Evolutionary conservation across 768 basidiomycete genomes (phyloP).

Genomic region (Lyophyllum shimeji): DNA sequence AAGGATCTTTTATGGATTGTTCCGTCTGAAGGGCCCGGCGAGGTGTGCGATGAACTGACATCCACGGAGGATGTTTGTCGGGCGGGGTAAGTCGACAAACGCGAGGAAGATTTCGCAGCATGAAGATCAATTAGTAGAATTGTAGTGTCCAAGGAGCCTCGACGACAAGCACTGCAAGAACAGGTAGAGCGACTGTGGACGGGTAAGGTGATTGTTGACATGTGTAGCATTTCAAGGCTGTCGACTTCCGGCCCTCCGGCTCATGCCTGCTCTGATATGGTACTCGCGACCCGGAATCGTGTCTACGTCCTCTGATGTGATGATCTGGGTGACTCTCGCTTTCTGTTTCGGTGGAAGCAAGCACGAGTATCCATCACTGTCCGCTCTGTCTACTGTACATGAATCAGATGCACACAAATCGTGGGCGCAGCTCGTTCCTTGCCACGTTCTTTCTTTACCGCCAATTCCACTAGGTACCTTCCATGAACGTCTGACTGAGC

Average conservation of each 20-base stretch:
- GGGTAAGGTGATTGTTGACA: slow-evolving; percentile 7
- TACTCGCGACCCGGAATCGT: too few relatives aligned
- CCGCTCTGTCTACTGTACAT: too few relatives aligned
- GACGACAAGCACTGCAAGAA: too few relatives aligned
- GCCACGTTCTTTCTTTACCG: not conserved
- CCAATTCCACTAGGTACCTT: not conserved
- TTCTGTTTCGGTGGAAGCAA: too few relatives aligned
- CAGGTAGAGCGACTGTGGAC: too few relatives aligned
- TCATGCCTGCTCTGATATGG: too few relatives aligned
- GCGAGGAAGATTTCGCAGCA: slow-evolving; percentile 15
- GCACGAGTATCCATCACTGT: too few relatives aligned
- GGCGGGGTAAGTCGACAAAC: slow-evolving; percentile 10
- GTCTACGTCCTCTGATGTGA: too few relatives aligned
- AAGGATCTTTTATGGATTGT: slow-evolving; percentile 15
- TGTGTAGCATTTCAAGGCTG: slow-evolving; percentile 2
- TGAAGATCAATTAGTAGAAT: not conserved
- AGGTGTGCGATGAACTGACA: not conserved
- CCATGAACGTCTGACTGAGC: not conserved
- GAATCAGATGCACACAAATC: too few relatives aligned
- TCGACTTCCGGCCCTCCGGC: not conserved
- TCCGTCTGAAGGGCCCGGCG: slow-evolving; percentile 11
- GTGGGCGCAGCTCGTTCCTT: too few relatives aligned
- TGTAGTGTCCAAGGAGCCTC: not conserved
- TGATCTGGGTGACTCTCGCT: too few relatives aligned
- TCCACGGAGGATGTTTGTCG: not conserved